These are phyloP conservation scores for Trypanosoma congolense DNA, from an alignment of 208 protist genomes.

Conservation along the genomic window DNA sequence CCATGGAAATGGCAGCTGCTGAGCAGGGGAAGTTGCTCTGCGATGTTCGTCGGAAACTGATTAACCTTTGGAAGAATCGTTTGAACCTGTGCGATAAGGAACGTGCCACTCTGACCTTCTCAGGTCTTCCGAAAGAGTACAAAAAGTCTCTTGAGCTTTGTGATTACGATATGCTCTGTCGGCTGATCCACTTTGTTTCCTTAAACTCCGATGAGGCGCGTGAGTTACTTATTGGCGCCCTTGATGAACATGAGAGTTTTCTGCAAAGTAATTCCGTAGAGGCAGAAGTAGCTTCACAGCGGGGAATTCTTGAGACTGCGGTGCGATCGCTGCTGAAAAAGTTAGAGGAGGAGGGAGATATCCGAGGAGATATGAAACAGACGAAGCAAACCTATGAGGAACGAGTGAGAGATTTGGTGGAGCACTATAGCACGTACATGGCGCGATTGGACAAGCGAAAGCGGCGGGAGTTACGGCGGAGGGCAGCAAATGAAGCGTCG, in stretches of 20 bases:
- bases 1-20: slow-evolving; percentile 38
- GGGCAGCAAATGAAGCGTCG: slow-evolving; percentile 5
- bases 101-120: slow-evolving; percentile 23
- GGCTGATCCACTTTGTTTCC: slow-evolving; percentile 45
- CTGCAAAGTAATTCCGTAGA: slow-evolving; percentile 35
- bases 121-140: slow-evolving; percentile 40
- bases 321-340: slow-evolving; percentile 40
- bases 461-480: slow-evolving; percentile 26
- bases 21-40: slow-evolving; percentile 66
- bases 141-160: slow-evolving; percentile 30
- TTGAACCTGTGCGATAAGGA: slow-evolving; percentile 27
- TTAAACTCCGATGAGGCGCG: slow-evolving; percentile 34
- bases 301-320: slow-evolving; percentile 14
- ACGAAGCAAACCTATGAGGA: slow-evolving; percentile 27
- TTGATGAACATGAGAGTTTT: slow-evolving; percentile 56
- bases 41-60: slow-evolving; percentile 41
- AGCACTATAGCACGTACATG: slow-evolving; percentile 61
- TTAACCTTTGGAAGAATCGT: slow-evolving; percentile 30
- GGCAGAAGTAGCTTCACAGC: slow-evolving; percentile 29
- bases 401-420: slow-evolving; percentile 38
- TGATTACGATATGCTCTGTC: slow-evolving; percentile 52
- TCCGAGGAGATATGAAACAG: slow-evolving; percentile 31
- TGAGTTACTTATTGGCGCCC: slow-evolving; percentile 28
- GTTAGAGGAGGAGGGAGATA: slow-evolving; percentile 47
- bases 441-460: slow-evolving; percentile 31